These are phyloP conservation scores for Talaromyces adpressus DNA, from an alignment of 495 filamentous ascomycete genomes.

Conservation along the genomic window DNA sequence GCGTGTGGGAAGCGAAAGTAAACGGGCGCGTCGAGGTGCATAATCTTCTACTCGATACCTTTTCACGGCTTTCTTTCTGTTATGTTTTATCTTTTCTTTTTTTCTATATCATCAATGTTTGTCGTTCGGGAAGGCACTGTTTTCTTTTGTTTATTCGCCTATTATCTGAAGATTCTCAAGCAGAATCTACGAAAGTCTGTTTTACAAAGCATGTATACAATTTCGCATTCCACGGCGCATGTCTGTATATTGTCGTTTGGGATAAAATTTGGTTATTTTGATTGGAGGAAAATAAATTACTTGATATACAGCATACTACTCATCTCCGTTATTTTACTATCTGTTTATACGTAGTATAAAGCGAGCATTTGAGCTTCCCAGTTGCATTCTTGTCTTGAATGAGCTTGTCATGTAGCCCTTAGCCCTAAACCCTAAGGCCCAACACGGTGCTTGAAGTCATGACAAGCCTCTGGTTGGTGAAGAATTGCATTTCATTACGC, in stretches of 20 bases:
- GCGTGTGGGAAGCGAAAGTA: slow-evolving; percentile 35
- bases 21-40: slow-evolving; percentile 36
- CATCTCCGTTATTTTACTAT: background rate
- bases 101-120: background rate
- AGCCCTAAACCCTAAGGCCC: background rate
- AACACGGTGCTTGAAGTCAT: background rate
- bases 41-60: slow-evolving; percentile 13
- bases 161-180: background rate
- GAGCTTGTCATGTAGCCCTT: background rate
- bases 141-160: background rate
- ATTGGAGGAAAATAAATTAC: background rate
- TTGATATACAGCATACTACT: background rate
- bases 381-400: background rate
- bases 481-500: too few relatives aligned
- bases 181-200: background rate
- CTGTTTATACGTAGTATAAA: background rate
- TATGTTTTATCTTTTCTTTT: background rate
- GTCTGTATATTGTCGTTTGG: background rate
- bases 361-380: background rate
- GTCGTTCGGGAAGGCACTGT: background rate
- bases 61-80: background rate
- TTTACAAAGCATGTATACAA: background rate
- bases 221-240: slow-evolving; percentile 1
- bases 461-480: background rate
- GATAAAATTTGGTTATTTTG: background rate